Base-by-base conservation (phyloP, 345 rosid species). In the Salix suchowensis region DNA sequence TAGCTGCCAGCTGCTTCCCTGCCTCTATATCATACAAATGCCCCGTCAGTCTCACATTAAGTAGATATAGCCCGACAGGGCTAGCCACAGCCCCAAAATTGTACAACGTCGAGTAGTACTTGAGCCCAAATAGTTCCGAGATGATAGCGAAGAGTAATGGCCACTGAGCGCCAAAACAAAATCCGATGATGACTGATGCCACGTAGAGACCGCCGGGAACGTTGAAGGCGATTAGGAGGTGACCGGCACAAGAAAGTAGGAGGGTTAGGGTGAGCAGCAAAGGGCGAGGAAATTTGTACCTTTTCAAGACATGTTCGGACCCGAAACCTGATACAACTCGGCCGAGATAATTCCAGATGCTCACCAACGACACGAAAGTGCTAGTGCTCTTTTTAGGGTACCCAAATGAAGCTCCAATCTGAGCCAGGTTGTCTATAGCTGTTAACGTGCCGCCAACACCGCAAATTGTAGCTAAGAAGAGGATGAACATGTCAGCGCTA, bases 311-410 rank as follows among this genome's bases (percentile, higher is more conserved):
- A 71, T 82, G 78, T 67, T 90, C 92, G 1, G 94, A 90, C 13
- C 30, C 84, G 48, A 90, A 86, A 24, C 91, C 94, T 1, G 94
- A 40, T 0, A n/a, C 71, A 7, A 90, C 92, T 28, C 92, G 75
- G 7, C 92, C 94, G 0, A 87, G 80, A 55, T 81, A 90, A 68
- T 90, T 90, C 94, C 92, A 90, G 26, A 90, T 87, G 76, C 94
- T 90, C 4, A 90, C 91, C 0, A 88, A 84, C 9, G 94, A 90
- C 2, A 90, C 89, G 26, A 88, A 85, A 8, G 90, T 86, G 44
- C 86, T 78, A 2, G 66, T 82, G 85, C 88, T 87, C 68, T 10
- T 66, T 44, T 55, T 80, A 6, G 91, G 90, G 74, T 91, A 91
- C 58, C 88, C 86, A 1, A 87, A 80, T 7, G 96, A 87, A 1